Evolutionary conservation across 768 basidiomycete genomes (phyloP).

Genomic region (Rhizopogon vesiculosus): DNA sequence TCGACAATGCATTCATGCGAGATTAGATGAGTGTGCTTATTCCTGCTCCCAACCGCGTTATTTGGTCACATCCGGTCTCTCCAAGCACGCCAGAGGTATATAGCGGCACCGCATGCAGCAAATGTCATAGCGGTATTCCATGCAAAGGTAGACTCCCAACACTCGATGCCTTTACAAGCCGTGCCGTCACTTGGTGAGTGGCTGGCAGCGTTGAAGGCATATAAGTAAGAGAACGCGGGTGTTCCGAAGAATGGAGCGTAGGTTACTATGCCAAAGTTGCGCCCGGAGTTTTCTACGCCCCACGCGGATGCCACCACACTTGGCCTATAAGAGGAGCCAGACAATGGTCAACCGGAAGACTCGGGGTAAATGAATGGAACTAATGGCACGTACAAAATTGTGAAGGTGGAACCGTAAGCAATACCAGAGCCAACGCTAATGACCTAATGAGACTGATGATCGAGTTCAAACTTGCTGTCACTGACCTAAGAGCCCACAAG

Average conservation of each 20-base stretch:
- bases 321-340: constrained; percentile 39
- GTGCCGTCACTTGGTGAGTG: constrained; percentile 35
- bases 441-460: background rate
- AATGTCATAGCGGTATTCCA: constrained; percentile 39
- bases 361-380: background rate
- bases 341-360: background rate
- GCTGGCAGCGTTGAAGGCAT: constrained; percentile 60
- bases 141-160: constrained; percentile 67
- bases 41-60: background rate
- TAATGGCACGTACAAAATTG: constrained; percentile 52
- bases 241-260: constrained; percentile 77
- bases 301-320: constrained; percentile 68
- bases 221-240: constrained; percentile 72
- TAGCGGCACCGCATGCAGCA: constrained; percentile 38
- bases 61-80: constrained; percentile 41
- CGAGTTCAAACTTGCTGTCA: background rate
- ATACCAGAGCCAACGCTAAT: constrained; percentile 59
- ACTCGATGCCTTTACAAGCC: constrained; percentile 53
- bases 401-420: constrained; percentile 68
- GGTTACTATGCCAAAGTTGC: constrained; percentile 73
- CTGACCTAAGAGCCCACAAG: constrained; percentile 71
- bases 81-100: constrained; percentile 64
- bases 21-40: background rate
- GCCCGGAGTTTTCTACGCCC: constrained; percentile 64
- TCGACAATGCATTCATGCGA: background rate